Evolutionary conservation across 768 basidiomycete genomes (phyloP), one percentile per base, ranked within the genome.

Genomic region (Hirschioporus abietinus): DNA sequence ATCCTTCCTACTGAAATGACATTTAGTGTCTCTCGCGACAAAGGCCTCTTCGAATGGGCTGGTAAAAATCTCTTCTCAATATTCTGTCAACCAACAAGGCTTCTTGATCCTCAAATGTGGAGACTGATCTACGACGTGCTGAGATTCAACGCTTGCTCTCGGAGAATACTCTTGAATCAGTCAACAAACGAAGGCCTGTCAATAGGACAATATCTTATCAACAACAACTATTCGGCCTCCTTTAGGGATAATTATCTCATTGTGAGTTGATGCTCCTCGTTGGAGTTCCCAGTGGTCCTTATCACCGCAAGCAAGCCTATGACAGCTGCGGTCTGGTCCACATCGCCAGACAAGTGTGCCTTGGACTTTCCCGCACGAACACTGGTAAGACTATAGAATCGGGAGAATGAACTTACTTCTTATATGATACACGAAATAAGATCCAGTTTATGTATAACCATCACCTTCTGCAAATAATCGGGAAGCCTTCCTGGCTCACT

Each of bases 281-380:
- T 63, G 25, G 23, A 42, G 66, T 24, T 27, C 65, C 30, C 18
- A 25, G 36, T 64, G 42, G 23, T 35, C 7, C 35, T 52, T 35
- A 34, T 61, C 1, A 17, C 60, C 10, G 58, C 34, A 8, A 64
- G 5, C 20, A 71, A 90, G 90, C 90, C 90, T 0, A 89, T 93
- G 89, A 90, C 88, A 8, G 90, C 89, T 0, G 88, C 89, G 1
- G 87, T 93, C 57, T 93, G 91, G 91, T 90, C 86, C 60, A 91
- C 89, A 0, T 87, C 89, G 0, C 87, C 91, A 9, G 86, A 87
- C 68, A 83, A 84, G 71, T 90, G 88, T 69, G 81, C 84, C 1
- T 75, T 87, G 63, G 88, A 90, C 69, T 90, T 93, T 71, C 90
- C 90, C 8, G 89, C 87, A 0, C 79, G 78, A 57, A 91, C 90